These are phyloP conservation scores for Protomyces macrosporus DNA, from an alignment of 1,139 yeast genomes.

Conservation along the genomic window DNA sequence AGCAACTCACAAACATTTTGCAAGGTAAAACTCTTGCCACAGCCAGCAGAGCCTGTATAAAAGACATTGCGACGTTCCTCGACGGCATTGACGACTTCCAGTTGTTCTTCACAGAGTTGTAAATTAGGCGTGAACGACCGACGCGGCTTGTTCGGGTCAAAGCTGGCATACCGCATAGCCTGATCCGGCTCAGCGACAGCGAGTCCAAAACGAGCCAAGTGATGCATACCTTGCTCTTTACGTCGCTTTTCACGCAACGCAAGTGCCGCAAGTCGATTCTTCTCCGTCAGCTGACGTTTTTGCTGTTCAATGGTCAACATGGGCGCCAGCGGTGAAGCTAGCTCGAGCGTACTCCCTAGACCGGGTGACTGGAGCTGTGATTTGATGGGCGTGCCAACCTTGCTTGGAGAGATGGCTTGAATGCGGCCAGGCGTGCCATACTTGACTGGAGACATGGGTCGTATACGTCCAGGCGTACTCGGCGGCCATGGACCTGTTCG, in stretches of 20 bases:
- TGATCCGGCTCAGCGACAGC: not conserved
- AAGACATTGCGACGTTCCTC: slow-evolving; percentile 55
- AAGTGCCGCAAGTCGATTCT: not conserved
- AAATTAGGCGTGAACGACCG: not conserved
- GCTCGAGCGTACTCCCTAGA: too few relatives aligned
- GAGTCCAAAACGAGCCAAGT: not conserved
- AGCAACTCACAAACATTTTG: slow-evolving; percentile 63
- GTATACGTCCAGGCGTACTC: too few relatives aligned
- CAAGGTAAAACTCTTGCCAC: slow-evolving; percentile 80
- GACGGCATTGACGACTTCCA: slow-evolving; percentile 51
- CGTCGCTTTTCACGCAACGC: not conserved
- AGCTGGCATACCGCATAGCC: not conserved
- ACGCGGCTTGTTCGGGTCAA: not conserved
- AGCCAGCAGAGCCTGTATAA: slow-evolving; percentile 88
- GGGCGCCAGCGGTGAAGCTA: too few relatives aligned
- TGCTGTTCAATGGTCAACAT: not conserved
- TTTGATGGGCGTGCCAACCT: too few relatives aligned
- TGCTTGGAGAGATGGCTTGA: too few relatives aligned
- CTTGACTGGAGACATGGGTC: too few relatives aligned
- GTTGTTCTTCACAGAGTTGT: slow-evolving; percentile 51
- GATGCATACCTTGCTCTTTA: not conserved
- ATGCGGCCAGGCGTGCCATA: too few relatives aligned
- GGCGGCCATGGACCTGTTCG: too few relatives aligned
- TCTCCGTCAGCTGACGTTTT: not conserved
- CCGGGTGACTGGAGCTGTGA: too few relatives aligned